Conservation (phyloP, 2,329 filamentous ascomycete species). For the Colletotrichum endophyticum region DNA sequence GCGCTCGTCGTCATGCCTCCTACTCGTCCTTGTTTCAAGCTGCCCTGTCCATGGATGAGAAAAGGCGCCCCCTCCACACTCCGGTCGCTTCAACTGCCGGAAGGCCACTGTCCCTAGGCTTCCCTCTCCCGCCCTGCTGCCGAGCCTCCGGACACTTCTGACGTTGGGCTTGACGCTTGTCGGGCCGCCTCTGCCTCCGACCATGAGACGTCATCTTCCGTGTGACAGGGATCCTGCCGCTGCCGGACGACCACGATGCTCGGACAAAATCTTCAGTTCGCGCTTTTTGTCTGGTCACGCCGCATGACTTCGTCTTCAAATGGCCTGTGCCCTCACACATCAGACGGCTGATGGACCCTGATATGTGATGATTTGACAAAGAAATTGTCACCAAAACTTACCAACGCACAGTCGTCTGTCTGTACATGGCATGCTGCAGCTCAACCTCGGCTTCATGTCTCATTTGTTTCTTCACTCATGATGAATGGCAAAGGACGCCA, state of each 20-base stretch:
- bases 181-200: not conserved
- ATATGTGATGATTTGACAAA: not conserved
- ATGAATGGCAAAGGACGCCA: not conserved
- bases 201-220: not conserved
- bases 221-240: not conserved
- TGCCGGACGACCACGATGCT: not conserved
- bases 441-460: not conserved
- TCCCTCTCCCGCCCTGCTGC: not conserved
- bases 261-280: not conserved
- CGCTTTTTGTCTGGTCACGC: not conserved
- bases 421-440: not conserved
- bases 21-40: constrained; percentile 14
- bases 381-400: not conserved
- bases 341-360: not conserved
- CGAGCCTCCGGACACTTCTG: constrained; percentile 4
- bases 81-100: constrained; percentile 2
- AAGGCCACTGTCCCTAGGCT: not conserved
- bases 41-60: constrained; percentile 13
- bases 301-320: not conserved
- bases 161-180: not conserved
- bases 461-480: not conserved
- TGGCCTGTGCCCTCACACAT: not conserved
- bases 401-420: not conserved
- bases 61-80: not conserved
- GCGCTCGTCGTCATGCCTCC: constrained; percentile 15